Conservation (phyloP, 805 yeast genomes). For the Yarrowia porcina region DNA sequence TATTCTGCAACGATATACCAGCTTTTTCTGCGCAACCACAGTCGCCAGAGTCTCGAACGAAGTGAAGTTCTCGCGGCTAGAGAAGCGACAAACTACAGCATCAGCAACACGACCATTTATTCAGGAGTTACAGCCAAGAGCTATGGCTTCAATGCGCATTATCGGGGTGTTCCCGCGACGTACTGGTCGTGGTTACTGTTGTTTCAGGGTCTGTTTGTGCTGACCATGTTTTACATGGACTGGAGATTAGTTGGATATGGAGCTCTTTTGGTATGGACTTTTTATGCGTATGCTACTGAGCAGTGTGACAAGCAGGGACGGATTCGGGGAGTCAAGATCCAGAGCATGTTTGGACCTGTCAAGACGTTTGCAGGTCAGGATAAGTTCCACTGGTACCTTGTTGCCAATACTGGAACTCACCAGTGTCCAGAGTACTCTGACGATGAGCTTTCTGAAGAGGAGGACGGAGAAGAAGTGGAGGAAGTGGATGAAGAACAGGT, state of each 20-base stretch:
- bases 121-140: neutral
- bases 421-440: neutral
- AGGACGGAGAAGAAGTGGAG: neutral
- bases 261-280: neutral
- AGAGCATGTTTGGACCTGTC: neutral
- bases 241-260: neutral
- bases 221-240: neutral
- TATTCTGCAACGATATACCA: slow-evolving; percentile 16
- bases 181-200: slow-evolving; percentile 7
- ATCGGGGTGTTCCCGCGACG: slow-evolving; percentile 13
- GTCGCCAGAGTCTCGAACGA: slow-evolving; percentile 4
- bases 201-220: slow-evolving; percentile 15
- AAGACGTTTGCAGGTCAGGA: slow-evolving; percentile 10
- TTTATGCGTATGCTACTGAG: slow-evolving; percentile 9
- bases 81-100: slow-evolving; percentile 13
- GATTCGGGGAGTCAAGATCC: neutral
- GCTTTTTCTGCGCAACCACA: neutral
- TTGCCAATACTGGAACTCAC: neutral
- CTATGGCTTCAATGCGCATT: neutral
- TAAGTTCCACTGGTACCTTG: slow-evolving; percentile 21
- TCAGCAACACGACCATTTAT: slow-evolving; percentile 15
- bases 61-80: slow-evolving; percentile 10
- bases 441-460: neutral
- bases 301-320: slow-evolving; percentile 16
- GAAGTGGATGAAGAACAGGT: too few species aligned